A percentile compares a stretch with the other conserved stretches of the same genome.
These are phyloP conservation scores for Leccinum imitatum DNA, from an alignment of 768 basidiomycete species.

Conservation along the genomic window DNA sequence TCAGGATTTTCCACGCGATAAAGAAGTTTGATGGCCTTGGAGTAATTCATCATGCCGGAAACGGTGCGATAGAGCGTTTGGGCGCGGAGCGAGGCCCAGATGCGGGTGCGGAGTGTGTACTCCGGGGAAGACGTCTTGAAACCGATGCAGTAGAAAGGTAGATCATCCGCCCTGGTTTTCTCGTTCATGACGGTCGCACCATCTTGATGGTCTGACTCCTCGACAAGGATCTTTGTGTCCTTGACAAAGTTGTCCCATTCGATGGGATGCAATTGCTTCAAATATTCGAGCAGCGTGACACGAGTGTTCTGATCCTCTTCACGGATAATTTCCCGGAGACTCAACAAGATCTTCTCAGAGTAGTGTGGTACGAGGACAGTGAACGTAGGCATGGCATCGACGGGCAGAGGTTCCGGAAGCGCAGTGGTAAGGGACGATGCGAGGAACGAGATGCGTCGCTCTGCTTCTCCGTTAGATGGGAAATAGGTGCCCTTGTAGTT, in stretches of 20 bases:
- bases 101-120: slow-evolving; percentile 97
- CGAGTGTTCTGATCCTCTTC: slow-evolving; percentile 97
- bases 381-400: slow-evolving; percentile 99
- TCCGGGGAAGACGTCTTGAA: slow-evolving; percentile 99
- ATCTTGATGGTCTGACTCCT: slow-evolving; percentile 69
- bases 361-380: slow-evolving; percentile 99
- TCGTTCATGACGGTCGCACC: slow-evolving; percentile 61
- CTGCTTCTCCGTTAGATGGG: slow-evolving; percentile 91
- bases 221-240: slow-evolving; percentile 98
- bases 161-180: slow-evolving; percentile 84
- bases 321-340: slow-evolving; percentile 95
- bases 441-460: slow-evolving; percentile 98
- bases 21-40: slow-evolving; percentile 98
- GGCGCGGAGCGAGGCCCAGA: slow-evolving; percentile 97
- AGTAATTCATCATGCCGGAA: slow-evolving; percentile 99
- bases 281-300: slow-evolving; percentile 94
- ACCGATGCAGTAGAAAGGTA: slow-evolving; percentile 99
- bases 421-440: slow-evolving; percentile 96
- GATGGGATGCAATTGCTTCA: slow-evolving; percentile 96
- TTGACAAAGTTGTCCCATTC: slow-evolving; percentile 99
- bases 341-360: slow-evolving; percentile 97
- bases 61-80: slow-evolving; percentile 99
- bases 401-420: slow-evolving; percentile 90
- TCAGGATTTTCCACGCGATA: slow-evolving; percentile 99
- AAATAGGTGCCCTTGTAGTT: slow-evolving; percentile 83